phyloP scores from a whole-genome alignment of 495 filamentous ascomycete species.

The Cercophora samala region DNA sequence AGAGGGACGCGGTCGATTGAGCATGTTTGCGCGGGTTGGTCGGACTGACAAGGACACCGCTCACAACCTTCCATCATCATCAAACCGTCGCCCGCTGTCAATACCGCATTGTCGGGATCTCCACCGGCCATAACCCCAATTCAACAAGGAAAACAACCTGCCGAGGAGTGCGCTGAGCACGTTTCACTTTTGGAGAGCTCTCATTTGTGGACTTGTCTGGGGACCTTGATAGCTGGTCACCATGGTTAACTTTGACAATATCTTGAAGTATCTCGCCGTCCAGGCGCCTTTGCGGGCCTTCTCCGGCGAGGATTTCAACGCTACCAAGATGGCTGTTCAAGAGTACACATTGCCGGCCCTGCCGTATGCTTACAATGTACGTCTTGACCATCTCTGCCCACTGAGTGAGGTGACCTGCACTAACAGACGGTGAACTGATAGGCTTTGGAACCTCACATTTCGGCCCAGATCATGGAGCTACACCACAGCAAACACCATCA shows the following conservation, averaged over 20 bases:
- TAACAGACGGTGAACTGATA: constrained; percentile 12
- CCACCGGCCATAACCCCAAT: not conserved
- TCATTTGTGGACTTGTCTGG: constrained; percentile 3
- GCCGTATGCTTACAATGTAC: constrained; percentile 48
- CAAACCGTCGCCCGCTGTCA: not conserved
- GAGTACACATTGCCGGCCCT: constrained; percentile 41
- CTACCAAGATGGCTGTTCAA: constrained; percentile 31
- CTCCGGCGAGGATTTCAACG: constrained; percentile 25
- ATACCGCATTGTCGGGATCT: not conserved
- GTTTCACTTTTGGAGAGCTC: constrained; percentile 9
- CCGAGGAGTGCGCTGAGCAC: constrained; percentile 16
- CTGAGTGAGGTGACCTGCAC: not conserved
- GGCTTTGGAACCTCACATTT: constrained; percentile 87
- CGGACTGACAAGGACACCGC: not conserved
- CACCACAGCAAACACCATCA: constrained; percentile 72
- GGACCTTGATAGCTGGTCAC: not conserved
- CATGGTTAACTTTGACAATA: constrained; percentile 34
- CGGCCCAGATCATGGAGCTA: constrained; percentile 91
- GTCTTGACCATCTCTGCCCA: constrained; percentile 10
- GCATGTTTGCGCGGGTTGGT: constrained; percentile 36
- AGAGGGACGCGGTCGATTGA: constrained; percentile 24
- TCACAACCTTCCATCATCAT: not conserved
- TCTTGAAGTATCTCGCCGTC: constrained; percentile 31
- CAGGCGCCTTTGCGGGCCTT: constrained; percentile 26
- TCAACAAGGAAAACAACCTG: not conserved